Evolutionary conservation across 2,329 filamentous ascomycete species (phyloP).

Genomic region (Gyromitra esculenta): DNA sequence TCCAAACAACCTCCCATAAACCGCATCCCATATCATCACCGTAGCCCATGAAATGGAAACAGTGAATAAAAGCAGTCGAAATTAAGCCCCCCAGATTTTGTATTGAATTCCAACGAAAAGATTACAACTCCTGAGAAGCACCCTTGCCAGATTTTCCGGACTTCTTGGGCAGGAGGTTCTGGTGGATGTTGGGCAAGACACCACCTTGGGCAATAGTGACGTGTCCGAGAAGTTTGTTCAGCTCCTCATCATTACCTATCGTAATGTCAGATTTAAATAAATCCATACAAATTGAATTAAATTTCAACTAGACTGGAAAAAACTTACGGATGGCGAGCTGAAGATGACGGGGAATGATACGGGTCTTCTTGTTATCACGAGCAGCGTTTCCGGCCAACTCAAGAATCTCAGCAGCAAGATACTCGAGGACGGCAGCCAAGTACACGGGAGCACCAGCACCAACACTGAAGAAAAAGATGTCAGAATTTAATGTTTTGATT

Average conservation of each 20-base stretch:
- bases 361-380: slow-evolving; percentile 99
- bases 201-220: slow-evolving; percentile 97
- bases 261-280: slow-evolving; percentile 17
- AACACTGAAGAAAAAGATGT: slow-evolving; percentile 52
- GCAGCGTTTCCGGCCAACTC: slow-evolving; percentile 98
- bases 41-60: slow-evolving; percentile 11
- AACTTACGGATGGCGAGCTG: slow-evolving; percentile 96
- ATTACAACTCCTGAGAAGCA: slow-evolving; percentile 92
- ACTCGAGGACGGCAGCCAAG: slow-evolving; percentile 96
- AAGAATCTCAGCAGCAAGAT: slow-evolving; percentile 97
- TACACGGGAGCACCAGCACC: slow-evolving; percentile 82
- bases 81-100: slow-evolving; percentile 42
- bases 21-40: slow-evolving; percentile 21
- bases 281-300: slow-evolving; percentile 4
- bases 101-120: slow-evolving; percentile 60
- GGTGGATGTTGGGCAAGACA: slow-evolving; percentile 74
- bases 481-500: neutral
- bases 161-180: slow-evolving; percentile 99
- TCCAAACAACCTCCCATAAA: slow-evolving; percentile 26
- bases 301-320: neutral
- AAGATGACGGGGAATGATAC: slow-evolving; percentile 98
- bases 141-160: slow-evolving; percentile 93
- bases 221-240: slow-evolving; percentile 95
- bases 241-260: slow-evolving; percentile 70
- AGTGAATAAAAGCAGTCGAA: slow-evolving; percentile 37